These are phyloP conservation scores for Vicia villosa DNA, from an alignment of 306 rosid species.

Conservation along the genomic window DNA sequence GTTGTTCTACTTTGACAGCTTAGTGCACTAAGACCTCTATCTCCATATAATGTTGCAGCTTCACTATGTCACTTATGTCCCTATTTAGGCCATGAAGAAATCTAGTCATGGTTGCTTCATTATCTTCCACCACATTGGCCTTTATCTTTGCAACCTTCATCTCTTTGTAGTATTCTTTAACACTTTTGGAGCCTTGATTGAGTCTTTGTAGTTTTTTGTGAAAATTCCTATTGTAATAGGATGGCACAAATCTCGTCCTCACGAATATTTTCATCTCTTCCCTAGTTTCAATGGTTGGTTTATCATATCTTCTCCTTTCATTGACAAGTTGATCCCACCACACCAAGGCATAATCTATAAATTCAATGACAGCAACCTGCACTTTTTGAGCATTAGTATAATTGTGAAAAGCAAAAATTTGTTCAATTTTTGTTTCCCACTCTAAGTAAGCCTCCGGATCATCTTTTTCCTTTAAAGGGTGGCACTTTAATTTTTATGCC, in stretches of 20 bases:
- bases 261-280: not conserved
- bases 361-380: not conserved
- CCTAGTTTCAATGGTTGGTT: not conserved
- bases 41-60: not conserved
- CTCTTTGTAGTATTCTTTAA: too few relatives aligned
- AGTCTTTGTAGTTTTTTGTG: too few relatives aligned
- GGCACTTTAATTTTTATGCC: not conserved
- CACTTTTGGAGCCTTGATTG: too few relatives aligned
- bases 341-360: not conserved
- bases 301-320: too few relatives aligned
- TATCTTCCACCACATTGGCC: too few relatives aligned
- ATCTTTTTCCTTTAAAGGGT: too few relatives aligned
- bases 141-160: too few relatives aligned
- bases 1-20: not conserved
- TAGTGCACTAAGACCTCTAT: not conserved
- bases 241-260: not conserved
- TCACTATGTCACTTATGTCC: not conserved
- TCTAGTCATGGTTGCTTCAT: too few relatives aligned
- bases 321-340: not conserved
- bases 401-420: too few relatives aligned
- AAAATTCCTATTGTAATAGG: not conserved
- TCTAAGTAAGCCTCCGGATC: not conserved
- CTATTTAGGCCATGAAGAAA: not conserved
- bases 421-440: not conserved
- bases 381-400: not conserved